Conservation (phyloP, 495 filamentous ascomycete species). For the Tuber calosporum region DNA sequence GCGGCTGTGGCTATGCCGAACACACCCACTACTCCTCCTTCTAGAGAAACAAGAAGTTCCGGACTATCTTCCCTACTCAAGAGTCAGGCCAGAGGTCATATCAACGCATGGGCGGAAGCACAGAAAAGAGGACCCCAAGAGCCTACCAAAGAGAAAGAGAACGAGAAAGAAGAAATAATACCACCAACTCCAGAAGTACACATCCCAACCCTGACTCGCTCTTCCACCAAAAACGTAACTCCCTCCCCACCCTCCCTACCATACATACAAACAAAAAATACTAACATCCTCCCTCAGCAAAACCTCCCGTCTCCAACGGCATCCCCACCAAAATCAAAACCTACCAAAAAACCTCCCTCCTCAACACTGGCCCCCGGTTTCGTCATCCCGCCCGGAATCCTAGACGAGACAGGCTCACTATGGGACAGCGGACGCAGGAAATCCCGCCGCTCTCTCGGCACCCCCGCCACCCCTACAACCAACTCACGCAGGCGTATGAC, state of each 20-base stretch:
- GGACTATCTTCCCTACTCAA: not conserved
- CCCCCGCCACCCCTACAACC: not conserved
- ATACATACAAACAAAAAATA: not conserved
- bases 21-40: not conserved
- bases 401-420: slow-evolving; percentile 20
- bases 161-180: slow-evolving; percentile 1
- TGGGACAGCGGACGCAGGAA: slow-evolving; percentile 33
- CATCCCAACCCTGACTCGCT: not conserved
- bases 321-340: not conserved
- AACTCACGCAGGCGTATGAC: not conserved
- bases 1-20: not conserved
- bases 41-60: not conserved
- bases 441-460: slow-evolving; percentile 13
- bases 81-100: not conserved
- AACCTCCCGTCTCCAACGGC: not conserved
- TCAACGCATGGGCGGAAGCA: not conserved
- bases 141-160: not conserved
- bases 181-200: not conserved
- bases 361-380: slow-evolving; percentile 16
- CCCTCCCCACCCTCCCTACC: not conserved
- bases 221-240: not conserved
- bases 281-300: not conserved
- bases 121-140: not conserved
- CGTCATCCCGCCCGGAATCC: slow-evolving; percentile 26
- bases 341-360: not conserved